Conservation (phyloP, 2,329 filamentous ascomycete species). For the Dactylellina parvicollis region DNA sequence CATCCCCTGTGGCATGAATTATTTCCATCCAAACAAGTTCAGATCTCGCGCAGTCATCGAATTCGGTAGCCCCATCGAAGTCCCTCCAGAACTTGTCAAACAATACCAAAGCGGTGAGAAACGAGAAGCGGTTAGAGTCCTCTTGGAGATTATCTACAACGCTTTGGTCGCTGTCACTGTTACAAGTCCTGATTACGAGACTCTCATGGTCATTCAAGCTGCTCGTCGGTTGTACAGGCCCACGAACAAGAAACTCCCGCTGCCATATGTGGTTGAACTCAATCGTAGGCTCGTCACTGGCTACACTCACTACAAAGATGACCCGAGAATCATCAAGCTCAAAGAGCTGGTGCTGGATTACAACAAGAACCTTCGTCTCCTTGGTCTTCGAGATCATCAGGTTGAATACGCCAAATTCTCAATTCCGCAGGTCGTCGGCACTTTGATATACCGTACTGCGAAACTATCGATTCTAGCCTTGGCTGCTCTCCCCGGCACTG, state of each 20-base stretch:
- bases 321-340: slow-evolving; percentile 80
- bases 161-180: slow-evolving; percentile 88
- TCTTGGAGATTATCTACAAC: slow-evolving; percentile 87
- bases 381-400: slow-evolving; percentile 92
- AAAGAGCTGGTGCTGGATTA: slow-evolving; percentile 82
- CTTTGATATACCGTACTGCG: slow-evolving; percentile 79
- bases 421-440: slow-evolving; percentile 76
- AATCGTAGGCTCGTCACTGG: slow-evolving; percentile 90
- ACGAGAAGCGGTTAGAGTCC: slow-evolving; percentile 83
- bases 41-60: slow-evolving; percentile 94
- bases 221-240: slow-evolving; percentile 92
- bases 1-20: slow-evolving; percentile 98
- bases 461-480: slow-evolving; percentile 81
- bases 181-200: slow-evolving; percentile 92
- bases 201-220: slow-evolving; percentile 94
- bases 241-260: slow-evolving; percentile 88
- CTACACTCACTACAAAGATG: slow-evolving; percentile 91
- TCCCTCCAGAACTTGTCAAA: slow-evolving; percentile 81
- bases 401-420: slow-evolving; percentile 90
- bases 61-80: slow-evolving; percentile 88
- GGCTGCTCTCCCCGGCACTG: slow-evolving; percentile 83
- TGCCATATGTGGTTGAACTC: slow-evolving; percentile 91
- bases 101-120: slow-evolving; percentile 85
- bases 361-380: slow-evolving; percentile 83
- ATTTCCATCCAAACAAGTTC: slow-evolving; percentile 99